These are phyloP conservation scores for Venturia carpophila DNA, from an alignment of 2,329 filamentous ascomycete species.

Conservation along the genomic window DNA sequence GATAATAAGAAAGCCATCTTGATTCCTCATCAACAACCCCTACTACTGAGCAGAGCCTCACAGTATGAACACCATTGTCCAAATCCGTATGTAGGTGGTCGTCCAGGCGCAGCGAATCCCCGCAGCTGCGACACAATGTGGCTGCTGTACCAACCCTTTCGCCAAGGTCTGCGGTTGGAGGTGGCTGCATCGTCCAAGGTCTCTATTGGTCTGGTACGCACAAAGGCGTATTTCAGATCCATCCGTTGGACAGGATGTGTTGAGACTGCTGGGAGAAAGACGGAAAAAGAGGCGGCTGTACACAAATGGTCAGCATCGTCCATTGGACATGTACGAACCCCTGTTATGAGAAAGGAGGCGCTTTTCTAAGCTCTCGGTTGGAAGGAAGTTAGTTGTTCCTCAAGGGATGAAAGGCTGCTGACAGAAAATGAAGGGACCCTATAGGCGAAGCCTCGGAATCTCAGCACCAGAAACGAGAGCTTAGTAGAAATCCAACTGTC, in stretches of 20 bases:
- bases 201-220: neutral
- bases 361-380: neutral
- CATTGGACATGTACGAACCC: neutral
- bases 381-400: neutral
- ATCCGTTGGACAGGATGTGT: neutral
- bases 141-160: neutral
- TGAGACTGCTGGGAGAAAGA: neutral
- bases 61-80: slow-evolving; percentile 4
- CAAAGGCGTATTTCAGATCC: neutral
- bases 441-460: too few relatives aligned
- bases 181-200: neutral
- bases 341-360: neutral
- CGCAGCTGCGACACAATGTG: neutral
- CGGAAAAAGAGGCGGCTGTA: neutral
- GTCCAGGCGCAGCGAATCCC: neutral
- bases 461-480: too few relatives aligned
- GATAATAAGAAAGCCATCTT: neutral
- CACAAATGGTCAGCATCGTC: neutral
- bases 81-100: slow-evolving; percentile 3
- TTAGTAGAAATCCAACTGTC: too few relatives aligned
- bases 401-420: neutral
- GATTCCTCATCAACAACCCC: neutral
- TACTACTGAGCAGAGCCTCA: neutral
- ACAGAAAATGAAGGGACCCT: neutral
- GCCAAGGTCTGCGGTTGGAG: neutral